phyloP scores from a whole-genome alignment of 176 grass and related monocot genomes.

The Aegilops longissima region DNA sequence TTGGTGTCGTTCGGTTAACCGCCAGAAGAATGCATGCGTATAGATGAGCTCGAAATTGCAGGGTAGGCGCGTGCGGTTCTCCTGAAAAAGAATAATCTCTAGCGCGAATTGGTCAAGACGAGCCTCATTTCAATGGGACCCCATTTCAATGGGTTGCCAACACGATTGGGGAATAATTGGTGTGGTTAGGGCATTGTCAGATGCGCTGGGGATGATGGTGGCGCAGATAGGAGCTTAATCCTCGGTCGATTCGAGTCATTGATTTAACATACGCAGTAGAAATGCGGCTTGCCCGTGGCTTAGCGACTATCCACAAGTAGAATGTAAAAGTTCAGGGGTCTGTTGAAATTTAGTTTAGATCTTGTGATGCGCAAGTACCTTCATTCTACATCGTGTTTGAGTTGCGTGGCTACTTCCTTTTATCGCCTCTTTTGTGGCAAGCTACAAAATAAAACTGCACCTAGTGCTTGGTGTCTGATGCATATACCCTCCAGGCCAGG shows the following conservation, averaged over 20 bases:
- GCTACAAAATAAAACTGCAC: background rate
- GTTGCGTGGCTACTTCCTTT: background rate
- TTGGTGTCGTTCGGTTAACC: background rate
- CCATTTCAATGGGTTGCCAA: background rate
- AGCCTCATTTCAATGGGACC: background rate
- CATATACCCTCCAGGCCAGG: constrained; percentile 60
- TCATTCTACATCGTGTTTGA: background rate
- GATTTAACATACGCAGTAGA: background rate
- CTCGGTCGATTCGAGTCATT: background rate
- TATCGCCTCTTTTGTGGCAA: background rate
- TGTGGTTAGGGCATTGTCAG: background rate
- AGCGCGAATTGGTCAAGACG: background rate
- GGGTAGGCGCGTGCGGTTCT: background rate
- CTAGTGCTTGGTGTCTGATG: background rate
- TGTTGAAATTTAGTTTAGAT: background rate
- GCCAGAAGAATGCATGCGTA: background rate
- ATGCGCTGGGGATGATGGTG: background rate
- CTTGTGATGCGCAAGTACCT: background rate
- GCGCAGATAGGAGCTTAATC: no score
- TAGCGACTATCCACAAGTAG: no score
- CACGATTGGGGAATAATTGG: background rate
- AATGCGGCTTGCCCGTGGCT: background rate
- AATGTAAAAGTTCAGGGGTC: background rate
- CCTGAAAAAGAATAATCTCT: background rate
- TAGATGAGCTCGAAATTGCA: background rate